Evolutionary conservation across 1,284 basidiomycete species (phyloP), one percentile per base, ranked within the genome.

Genomic region (Sparassis latifolia): DNA sequence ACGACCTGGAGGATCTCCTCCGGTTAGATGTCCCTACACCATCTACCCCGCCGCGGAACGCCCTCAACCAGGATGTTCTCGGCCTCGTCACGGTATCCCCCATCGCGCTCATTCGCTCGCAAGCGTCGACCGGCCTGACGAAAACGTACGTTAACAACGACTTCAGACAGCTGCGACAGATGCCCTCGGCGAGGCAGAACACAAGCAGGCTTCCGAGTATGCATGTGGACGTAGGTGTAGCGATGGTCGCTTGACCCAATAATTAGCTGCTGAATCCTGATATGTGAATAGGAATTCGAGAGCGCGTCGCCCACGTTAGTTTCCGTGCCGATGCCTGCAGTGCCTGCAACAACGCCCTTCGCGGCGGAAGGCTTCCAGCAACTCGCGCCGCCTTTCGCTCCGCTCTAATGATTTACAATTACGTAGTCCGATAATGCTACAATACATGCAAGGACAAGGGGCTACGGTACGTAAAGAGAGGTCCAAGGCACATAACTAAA

Each of bases 131-230:
- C 0, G 84, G 85, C n/a, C 72, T 90, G 33, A 89, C 88, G 12
- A 91, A 89, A 69, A 89, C 77, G 52, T 91, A 90, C 58, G 64
- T 64, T 28, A 84, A 78, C 62, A 89, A 90, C 58, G 87, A 89
- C 64, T 90, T 90, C 58, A 73, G 87, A 51, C 78, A 86, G 62
- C 69, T 89, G 56, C 73, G 87, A 47, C 81, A 84, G 64, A 69
- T 73, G 32, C 76, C 84, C 33, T 77, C 78, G 27, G 78, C 82
- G 54, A 78, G 84, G 56, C 77, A 86, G 64, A 90, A 90, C 63
- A 89, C 87, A 52, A 89, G 87, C 66, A 75, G 87, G 60, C 71
- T 90, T 50, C 87, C 87, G 31, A 89, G 87, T 66, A 84, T 80
- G 71, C 87, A 90, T 69, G 88, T 80, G 50, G 78, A 80, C 61